A percentile compares a stretch with the other conserved stretches of the same genome.
phyloP scores from a whole-genome alignment of 352 stramenopile species.

The Globisporangium polare region DNA sequence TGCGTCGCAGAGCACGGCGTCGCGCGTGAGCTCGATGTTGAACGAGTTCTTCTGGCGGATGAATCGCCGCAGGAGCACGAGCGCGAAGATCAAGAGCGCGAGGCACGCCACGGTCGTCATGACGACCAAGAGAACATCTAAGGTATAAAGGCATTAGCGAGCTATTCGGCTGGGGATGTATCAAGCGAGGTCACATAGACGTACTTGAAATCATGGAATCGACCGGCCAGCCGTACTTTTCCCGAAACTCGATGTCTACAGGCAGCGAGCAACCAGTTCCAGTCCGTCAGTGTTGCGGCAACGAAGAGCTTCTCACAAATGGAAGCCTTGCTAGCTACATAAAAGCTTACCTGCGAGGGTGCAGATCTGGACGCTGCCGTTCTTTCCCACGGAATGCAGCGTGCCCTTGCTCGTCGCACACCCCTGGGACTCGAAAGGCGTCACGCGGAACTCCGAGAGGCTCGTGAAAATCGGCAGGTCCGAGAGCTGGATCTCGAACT shows the following conservation, averaged over 20 bases:
- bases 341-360: slow-evolving; percentile 10
- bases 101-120: background rate
- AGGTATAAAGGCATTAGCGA: background rate
- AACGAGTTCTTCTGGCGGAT: slow-evolving; percentile 15
- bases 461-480: slow-evolving; percentile 15
- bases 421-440: slow-evolving; percentile 1
- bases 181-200: background rate
- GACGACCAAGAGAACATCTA: slow-evolving; percentile 6
- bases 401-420: slow-evolving; percentile 1
- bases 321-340: background rate
- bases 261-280: background rate
- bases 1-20: slow-evolving; percentile 15
- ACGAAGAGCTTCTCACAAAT: background rate
- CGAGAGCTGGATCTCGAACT: slow-evolving; percentile 18
- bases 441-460: slow-evolving; percentile 6
- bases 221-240: background rate
- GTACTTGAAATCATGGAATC: background rate
- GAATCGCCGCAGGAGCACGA: slow-evolving; percentile 13
- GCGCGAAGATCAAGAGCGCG: slow-evolving; percentile 3
- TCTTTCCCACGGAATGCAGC: background rate
- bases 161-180: background rate
- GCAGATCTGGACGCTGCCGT: background rate
- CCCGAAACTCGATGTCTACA: background rate
- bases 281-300: background rate
- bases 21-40: slow-evolving; percentile 22